A percentile compares a stretch with the other conserved stretches of the same genome.
These are phyloP conservation scores for Torulaspora globosa DNA, from an alignment of 1,139 yeast genomes.

Conservation along the genomic window DNA sequence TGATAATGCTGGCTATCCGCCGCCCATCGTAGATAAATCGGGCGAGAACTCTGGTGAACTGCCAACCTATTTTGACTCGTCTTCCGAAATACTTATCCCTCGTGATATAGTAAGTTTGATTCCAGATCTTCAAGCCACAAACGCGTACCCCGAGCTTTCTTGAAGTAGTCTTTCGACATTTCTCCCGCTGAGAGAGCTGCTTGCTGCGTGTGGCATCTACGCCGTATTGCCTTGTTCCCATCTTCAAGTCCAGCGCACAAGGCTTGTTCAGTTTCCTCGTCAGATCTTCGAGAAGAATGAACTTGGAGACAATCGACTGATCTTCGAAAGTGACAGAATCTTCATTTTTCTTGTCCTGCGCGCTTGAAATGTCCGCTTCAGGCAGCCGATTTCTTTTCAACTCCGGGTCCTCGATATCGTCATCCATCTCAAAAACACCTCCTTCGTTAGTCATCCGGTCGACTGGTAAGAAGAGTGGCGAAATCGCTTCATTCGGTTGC, in stretches of 20 bases:
- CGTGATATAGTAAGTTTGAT: conserved; percentile 52
- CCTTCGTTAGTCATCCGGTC: conserved; percentile 15
- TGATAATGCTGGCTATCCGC: conserved; percentile 53
- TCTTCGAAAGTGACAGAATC: conserved; percentile 28
- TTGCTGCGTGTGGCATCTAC: conserved; percentile 75
- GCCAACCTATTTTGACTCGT: conserved; percentile 63
- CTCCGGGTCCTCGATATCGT: conserved; percentile 7
- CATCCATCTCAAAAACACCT: conserved; percentile 29
- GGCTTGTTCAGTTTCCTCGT: conserved; percentile 80
- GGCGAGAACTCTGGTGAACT: conserved; percentile 68
- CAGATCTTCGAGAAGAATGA: conserved; percentile 85
- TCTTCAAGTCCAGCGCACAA: conserved; percentile 88
- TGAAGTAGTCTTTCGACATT: conserved; percentile 80
- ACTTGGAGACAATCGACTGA: conserved; percentile 43
- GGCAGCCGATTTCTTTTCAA: conserved; percentile 5
- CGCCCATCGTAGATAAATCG: conserved; percentile 78
- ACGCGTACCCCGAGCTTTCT: conserved; percentile 81
- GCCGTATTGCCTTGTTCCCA: conserved; percentile 99
- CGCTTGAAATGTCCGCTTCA: conserved; percentile 8
- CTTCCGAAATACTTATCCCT: conserved; percentile 94
- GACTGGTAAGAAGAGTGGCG: conserved; percentile 15
- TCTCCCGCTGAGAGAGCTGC: conserved; percentile 72
- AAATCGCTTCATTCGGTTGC: conserved; percentile 9
- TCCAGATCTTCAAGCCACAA: conserved; percentile 93
- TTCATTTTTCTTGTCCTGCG: conserved; percentile 11